Evolutionary conservation across 1,284 basidiomycete genomes (phyloP).

Genomic region (Papiliotrema terrestris): DNA sequence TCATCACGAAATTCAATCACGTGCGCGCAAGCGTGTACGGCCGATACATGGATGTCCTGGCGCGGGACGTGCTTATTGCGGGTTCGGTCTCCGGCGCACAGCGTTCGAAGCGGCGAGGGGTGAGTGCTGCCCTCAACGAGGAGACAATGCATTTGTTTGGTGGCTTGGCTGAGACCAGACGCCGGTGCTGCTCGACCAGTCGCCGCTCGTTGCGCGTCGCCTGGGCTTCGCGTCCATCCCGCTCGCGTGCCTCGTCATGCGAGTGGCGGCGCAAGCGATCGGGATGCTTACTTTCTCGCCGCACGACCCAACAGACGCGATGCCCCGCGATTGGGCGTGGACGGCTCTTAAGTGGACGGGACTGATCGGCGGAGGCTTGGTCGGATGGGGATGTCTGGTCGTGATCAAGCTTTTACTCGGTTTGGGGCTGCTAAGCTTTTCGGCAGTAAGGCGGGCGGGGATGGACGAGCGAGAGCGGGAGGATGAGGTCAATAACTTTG

Average conservation of each 20-base stretch:
- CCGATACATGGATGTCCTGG: conserved; percentile 92
- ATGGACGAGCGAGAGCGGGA: conserved; percentile 68
- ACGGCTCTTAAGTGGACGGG: conserved; percentile 60
- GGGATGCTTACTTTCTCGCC: conserved; percentile 58
- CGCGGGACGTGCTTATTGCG: conserved; percentile 83
- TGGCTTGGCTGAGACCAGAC: conserved; percentile 50
- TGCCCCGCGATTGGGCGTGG: conserved; percentile 43
- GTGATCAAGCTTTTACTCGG: conserved; percentile 85
- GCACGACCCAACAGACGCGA: conserved; percentile 38
- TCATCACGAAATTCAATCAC: conserved; percentile 95
- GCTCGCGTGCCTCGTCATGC: conserved; percentile 82
- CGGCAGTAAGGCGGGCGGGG: conserved; percentile 65
- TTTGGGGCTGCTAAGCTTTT: conserved; percentile 78
- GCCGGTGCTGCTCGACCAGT: conserved; percentile 83
- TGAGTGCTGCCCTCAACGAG: conserved; percentile 36
- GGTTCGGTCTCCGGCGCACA: conserved; percentile 55
- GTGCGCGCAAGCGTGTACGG: conserved; percentile 94
- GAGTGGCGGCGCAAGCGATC: conserved; percentile 76
- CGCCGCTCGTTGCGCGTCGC: conserved; percentile 86
- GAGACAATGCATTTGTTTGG: background rate
- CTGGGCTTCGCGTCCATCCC: conserved; percentile 92
- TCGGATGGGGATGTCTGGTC: conserved; percentile 79
- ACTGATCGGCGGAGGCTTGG: conserved; percentile 57
- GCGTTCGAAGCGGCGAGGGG: conserved; percentile 65
- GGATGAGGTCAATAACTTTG: conserved; percentile 79